Base-by-base conservation (phyloP, 2,329 filamentous ascomycete genomes). In the Fusarium praegraminearum region DNA sequence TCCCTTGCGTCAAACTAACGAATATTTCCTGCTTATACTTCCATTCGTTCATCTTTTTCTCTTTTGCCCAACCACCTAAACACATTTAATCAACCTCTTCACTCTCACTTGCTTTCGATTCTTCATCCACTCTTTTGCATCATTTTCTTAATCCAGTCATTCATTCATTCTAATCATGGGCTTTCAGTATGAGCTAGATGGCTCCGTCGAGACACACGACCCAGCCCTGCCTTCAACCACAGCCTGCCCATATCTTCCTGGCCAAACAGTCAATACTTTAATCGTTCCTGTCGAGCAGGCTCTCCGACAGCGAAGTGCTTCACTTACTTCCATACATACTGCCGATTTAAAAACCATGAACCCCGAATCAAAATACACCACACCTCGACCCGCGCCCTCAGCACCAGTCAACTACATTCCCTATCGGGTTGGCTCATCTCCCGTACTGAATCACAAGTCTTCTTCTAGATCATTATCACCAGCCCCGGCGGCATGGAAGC, bases 181-280 rank as follows among this genome's bases (percentile, higher is more conserved):
- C 47, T 67, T 45, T 55, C 78, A 97, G 92, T 98, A 97, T 80
- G 89, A 94, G 77, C 80, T 98, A 43, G 90, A 98, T 79, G 90
- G 91, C 71, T 89, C 91, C 49, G 84, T 89, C 35, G 94, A 98
- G 79, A 89, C 87, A 53, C 89, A 93, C 78, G 93, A 97, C 77
- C 83, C 90, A 30, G 81, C 87, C 3, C 84, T 91, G 73, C 91
- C 92, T 20, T 90, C 87, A 13, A 97, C 94, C 3, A 94, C 89
- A 4, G 81, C 87, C 44, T 98, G 95, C 76, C 94, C 95, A 36
- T 89, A 95, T 68, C 86, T 98, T 28, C 95, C 95, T 5, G 95
- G 95, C 16, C 95, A 98, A 79, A 87, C 87, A 3, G 88, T 98
- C 77, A 98, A 98, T 80, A 88, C 93, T 16, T 83, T 98, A 58